These are phyloP conservation scores for Acidiella bohemica DNA, from an alignment of 495 filamentous ascomycete genomes.

Conservation along the genomic window DNA sequence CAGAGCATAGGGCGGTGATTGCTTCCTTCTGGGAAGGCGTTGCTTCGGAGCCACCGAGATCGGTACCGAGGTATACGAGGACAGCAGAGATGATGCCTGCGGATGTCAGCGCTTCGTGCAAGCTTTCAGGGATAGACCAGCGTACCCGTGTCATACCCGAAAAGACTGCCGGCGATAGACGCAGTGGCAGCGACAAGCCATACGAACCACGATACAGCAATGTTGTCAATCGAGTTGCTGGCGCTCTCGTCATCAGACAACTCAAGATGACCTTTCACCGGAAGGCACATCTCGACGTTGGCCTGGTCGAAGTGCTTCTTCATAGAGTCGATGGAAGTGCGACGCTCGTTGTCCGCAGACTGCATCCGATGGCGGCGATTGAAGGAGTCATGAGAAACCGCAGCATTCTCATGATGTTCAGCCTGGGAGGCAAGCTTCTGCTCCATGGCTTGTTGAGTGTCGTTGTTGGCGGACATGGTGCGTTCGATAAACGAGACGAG, in stretches of 20 bases:
- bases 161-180: constrained; percentile 14
- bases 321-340: constrained; percentile 4
- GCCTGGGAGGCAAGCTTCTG: not conserved
- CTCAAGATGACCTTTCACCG: too few relatives aligned
- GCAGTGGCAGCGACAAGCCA: constrained; percentile 15
- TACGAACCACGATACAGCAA: constrained; percentile 2
- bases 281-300: constrained; percentile 1
- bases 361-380: not conserved
- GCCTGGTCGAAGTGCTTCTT: constrained; percentile 4
- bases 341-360: too few relatives aligned
- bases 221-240: constrained; percentile 2
- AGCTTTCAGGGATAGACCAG: too few relatives aligned
- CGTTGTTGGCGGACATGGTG: not conserved
- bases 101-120: too few relatives aligned
- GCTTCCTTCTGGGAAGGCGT: constrained; percentile 34
- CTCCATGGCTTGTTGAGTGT: not conserved
- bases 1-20: constrained; percentile 36
- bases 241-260: not conserved
- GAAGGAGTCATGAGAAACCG: not conserved
- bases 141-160: constrained; percentile 38
- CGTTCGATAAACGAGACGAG: not conserved
- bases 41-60: constrained; percentile 24
- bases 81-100: constrained; percentile 39
- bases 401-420: not conserved
- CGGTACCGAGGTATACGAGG: constrained; percentile 30